A percentile compares a stretch with the other conserved stretches of the same genome.
phyloP scores from a whole-genome alignment of 169 alveolate species.

The Eimeria tenella region DNA sequence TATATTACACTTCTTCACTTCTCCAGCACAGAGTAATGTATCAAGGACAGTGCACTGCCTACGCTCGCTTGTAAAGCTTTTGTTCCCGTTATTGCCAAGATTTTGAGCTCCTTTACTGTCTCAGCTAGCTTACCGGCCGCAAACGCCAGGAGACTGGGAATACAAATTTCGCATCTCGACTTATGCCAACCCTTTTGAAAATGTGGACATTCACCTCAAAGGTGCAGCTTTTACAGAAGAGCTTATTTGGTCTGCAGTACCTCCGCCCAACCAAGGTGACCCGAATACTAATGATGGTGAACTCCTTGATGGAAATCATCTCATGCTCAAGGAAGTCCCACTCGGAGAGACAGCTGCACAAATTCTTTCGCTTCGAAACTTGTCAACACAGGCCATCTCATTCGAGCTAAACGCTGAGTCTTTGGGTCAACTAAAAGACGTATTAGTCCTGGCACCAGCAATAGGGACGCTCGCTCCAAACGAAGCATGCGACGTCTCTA shows the following conservation, averaged over 20 bases:
- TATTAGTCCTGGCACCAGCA: constrained; percentile 23
- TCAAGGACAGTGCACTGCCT: no score
- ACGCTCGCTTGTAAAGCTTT: no score
- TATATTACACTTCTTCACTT: no score
- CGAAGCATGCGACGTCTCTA: background rate
- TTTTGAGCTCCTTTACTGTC: no score
- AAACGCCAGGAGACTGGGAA: constrained; percentile 72
- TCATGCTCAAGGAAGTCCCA: constrained; percentile 49
- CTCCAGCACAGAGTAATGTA: no score
- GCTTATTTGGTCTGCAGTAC: constrained; percentile 58
- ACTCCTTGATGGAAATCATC: constrained; percentile 44
- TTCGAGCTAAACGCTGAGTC: constrained; percentile 42
- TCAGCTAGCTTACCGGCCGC: constrained; percentile 67
- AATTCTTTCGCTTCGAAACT: constrained; percentile 42
- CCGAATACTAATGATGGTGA: constrained; percentile 6
- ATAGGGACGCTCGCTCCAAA: constrained; percentile 46
- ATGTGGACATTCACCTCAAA: constrained; percentile 17
- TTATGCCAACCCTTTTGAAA: constrained; percentile 82
- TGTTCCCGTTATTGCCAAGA: background rate
- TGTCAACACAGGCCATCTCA: constrained; percentile 50
- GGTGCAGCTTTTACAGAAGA: constrained; percentile 58
- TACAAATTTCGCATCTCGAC: constrained; percentile 77
- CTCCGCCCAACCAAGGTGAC: background rate
- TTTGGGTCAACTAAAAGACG: constrained; percentile 44
- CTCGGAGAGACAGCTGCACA: constrained; percentile 36